Conservation (phyloP, 2,329 filamentous ascomycete genomes). For the Aspergillus sp. region DNA sequence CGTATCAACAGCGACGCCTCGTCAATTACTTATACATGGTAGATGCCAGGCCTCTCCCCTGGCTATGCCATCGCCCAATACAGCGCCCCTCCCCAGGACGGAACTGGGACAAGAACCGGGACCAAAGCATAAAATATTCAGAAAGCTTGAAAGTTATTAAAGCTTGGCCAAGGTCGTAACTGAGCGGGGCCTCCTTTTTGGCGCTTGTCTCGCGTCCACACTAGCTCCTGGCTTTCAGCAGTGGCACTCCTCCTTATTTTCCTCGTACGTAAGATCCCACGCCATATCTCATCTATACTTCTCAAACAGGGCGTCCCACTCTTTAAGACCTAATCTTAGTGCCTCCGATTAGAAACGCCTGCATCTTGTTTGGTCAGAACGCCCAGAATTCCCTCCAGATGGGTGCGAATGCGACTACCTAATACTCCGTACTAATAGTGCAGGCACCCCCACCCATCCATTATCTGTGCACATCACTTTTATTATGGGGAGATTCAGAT, state of each 20-base stretch:
- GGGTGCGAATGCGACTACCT: too few species aligned
- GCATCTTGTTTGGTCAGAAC: slow-evolving; percentile 1
- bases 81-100: not conserved
- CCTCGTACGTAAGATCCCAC: not conserved
- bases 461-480: too few species aligned
- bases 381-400: not conserved
- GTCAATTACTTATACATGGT: not conserved
- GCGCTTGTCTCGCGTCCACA: slow-evolving; percentile 3
- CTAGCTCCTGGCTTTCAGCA: not conserved
- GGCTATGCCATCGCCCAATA: not conserved
- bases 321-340: too few species aligned
- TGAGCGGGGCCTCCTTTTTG: not conserved
- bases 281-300: too few species aligned
- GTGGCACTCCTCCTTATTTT: not conserved
- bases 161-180: not conserved
- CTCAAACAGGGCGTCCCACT: too few species aligned
- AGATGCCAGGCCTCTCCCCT: not conserved
- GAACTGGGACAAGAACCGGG: not conserved
- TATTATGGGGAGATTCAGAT: too few species aligned
- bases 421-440: too few species aligned
- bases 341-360: slow-evolving; percentile 1
- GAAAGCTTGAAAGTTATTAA: not conserved
- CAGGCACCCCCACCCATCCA: too few species aligned
- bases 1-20: not conserved
- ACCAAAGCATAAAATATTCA: not conserved